Percentiles rank a stretch among this genome's conserved stretches.
Conservation (phyloP, 208 protist genomes). For the Herpetomonas samuelpessoai region DNA sequence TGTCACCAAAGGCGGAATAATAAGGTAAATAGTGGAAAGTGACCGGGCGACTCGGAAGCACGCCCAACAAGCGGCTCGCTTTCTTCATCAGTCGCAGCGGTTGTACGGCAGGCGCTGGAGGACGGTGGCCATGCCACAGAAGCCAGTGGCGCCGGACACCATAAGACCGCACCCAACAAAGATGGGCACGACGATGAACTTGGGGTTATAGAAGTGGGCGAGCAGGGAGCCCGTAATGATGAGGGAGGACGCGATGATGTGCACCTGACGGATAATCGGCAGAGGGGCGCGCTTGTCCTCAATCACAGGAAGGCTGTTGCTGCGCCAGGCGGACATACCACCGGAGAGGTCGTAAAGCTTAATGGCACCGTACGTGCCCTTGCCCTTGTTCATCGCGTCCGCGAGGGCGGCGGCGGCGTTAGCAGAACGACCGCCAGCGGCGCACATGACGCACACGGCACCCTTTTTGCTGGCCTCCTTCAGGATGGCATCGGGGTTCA, state of each 20-base stretch:
- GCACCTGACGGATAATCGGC: slow-evolving; percentile 47
- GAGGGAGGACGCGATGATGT: slow-evolving; percentile 42
- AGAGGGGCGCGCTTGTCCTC: slow-evolving; percentile 40
- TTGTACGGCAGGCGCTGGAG: slow-evolving; percentile 40
- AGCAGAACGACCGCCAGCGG: slow-evolving; percentile 36
- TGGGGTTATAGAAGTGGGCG: slow-evolving; percentile 21
- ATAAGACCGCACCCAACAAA: slow-evolving; percentile 40
- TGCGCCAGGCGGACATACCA: slow-evolving; percentile 41
- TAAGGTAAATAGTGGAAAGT: neutral
- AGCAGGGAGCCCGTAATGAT: slow-evolving; percentile 32
- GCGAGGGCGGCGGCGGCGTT: slow-evolving; percentile 10
- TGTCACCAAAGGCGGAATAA: no score
- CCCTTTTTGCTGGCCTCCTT: slow-evolving; percentile 18
- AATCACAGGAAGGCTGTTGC: slow-evolving; percentile 18
- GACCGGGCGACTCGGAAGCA: neutral
- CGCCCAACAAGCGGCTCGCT: neutral
- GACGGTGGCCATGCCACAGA: slow-evolving; percentile 46
- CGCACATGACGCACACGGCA: slow-evolving; percentile 34
- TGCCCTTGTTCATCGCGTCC: slow-evolving; percentile 11
- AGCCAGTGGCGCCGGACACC: slow-evolving; percentile 35
- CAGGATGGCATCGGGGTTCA: slow-evolving; percentile 24
- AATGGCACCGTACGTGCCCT: slow-evolving; percentile 8
- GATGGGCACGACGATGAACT: slow-evolving; percentile 35
- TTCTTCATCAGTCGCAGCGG: slow-evolving; percentile 6
- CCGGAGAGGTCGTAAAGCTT: slow-evolving; percentile 36